Evolutionary conservation across 768 basidiomycete genomes (phyloP).

Genomic region (Suillus fuscotomentosus): DNA sequence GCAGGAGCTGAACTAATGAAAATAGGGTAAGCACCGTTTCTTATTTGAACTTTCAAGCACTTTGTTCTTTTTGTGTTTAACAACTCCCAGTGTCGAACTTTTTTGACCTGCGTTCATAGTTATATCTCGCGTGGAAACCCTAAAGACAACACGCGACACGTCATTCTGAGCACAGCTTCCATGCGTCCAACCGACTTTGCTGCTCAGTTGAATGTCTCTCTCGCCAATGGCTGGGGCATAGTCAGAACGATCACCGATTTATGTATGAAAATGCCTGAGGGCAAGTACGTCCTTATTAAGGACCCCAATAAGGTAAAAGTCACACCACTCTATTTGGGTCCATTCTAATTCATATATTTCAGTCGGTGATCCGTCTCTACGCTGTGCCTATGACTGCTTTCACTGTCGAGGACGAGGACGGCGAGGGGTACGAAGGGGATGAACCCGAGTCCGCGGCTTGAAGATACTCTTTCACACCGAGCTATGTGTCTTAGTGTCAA

Average conservation of each 20-base stretch:
- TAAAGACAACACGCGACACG: constrained; percentile 93
- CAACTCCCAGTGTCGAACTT: constrained; percentile 11
- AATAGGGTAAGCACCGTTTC: constrained; percentile 72
- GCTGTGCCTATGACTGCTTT: constrained; percentile 88
- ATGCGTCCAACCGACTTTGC: constrained; percentile 96
- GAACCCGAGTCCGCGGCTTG: constrained; percentile 37
- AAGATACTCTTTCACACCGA: constrained; percentile 4
- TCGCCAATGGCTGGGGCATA: constrained; percentile 98
- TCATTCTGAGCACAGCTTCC: constrained; percentile 92
- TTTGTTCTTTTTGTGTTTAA: not conserved
- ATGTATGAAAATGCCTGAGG: constrained; percentile 95
- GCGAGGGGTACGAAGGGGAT: constrained; percentile 40
- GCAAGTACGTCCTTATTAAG: constrained; percentile 95
- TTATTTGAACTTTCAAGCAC: not conserved
- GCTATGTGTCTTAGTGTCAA: not conserved
- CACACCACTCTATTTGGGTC: constrained; percentile 19
- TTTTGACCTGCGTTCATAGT: constrained; percentile 38
- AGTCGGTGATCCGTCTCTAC: constrained; percentile 95
- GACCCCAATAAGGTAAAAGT: constrained; percentile 89
- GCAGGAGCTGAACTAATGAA: constrained; percentile 97
- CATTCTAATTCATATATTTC: constrained; percentile 16
- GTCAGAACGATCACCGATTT: constrained; percentile 93
- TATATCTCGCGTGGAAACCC: constrained; percentile 95
- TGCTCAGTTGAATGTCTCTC: constrained; percentile 89
- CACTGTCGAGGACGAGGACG: constrained; percentile 77